Evolutionary conservation across 1,139 yeast genomes (phyloP), one percentile per base, ranked within the genome.

Genomic region (Yamadazyma mexicana): DNA sequence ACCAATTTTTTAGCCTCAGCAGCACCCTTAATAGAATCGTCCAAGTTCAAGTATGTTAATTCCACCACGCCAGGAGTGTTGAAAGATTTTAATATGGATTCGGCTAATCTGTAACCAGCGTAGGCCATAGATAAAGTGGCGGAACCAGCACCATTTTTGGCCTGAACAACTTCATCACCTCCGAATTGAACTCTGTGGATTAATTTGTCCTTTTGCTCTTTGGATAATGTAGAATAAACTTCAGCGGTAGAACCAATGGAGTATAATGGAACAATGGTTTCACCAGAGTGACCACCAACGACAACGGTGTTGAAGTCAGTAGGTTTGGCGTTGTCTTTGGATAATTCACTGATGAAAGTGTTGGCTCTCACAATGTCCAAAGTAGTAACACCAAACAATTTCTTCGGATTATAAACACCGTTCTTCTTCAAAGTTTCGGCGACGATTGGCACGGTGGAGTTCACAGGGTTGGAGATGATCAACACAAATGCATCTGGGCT

Each of bases 71-170:
- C 75, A 59, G 82, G 83, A 58, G 94, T 92, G 35, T 75, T 74
- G 51, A 84, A 68, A 57, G 91, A 87, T 66, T 80, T 75, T 63
- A 92, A 78, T 48, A 92, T 91, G 37, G 95, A 78, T 65, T 84
- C 86, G 47, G 97, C 95, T 61, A 89, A 87, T 68, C 85, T 82
- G 61, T 94, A 94, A 72, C 97, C 98, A 43, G 98, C 98, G 65
- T 85, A 91, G 50, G 98, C 98, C 98, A 92, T 92, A 45, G 98
- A 91, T 62, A 92, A 78, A 51, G 98, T 92, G 58, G 98, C 98
- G 43, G 97, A 89, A 62, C 98, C 98, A 55, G 96, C 96, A 71
- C 98, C 98, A 61, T 87, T 83, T 81, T 92, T 92, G 58, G 98
- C 98, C 77, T 91, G 83, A 63, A 92, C 98, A 55, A 92, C 98